phyloP scores from a whole-genome alignment of 179 eudicot genomes.

The Beta corolliflora region DNA sequence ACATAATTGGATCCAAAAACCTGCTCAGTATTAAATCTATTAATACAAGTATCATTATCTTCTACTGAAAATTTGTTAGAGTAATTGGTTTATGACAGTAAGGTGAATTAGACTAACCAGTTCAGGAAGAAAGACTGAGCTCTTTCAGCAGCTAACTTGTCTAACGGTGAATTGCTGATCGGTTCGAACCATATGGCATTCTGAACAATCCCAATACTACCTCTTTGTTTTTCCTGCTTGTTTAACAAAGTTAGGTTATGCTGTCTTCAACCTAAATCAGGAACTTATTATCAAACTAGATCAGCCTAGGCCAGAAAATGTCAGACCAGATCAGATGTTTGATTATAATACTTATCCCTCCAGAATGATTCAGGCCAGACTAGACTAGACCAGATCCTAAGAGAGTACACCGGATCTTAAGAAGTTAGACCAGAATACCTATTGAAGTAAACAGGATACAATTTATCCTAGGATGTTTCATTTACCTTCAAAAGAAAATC shows the following conservation, averaged over 20 bases:
- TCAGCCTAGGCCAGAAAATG: background rate
- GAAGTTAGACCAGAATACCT: no score
- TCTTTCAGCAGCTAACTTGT: slow-evolving; percentile 61
- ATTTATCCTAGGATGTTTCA: no score
- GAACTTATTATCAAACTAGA: background rate
- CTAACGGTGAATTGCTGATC: slow-evolving; percentile 55
- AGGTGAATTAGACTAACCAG: slow-evolving; percentile 40
- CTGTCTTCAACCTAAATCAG: no score
- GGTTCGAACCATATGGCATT: slow-evolving; percentile 71
- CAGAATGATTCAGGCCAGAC: no score
- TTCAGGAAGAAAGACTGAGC: slow-evolving; percentile 68
- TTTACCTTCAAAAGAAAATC: no score
- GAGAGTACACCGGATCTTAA: no score
- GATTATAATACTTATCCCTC: no score
- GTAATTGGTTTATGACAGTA: background rate
- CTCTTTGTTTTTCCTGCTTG: slow-evolving; percentile 50
- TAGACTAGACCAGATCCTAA: no score
- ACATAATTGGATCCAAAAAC: slow-evolving; percentile 75
- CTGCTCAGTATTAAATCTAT: slow-evolving; percentile 44
- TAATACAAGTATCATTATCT: background rate
- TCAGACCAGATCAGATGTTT: no score
- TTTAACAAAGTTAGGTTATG: background rate
- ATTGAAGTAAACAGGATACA: no score
- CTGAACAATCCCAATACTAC: slow-evolving; percentile 61
- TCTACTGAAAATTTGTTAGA: background rate